Evolutionary conservation across 805 yeast genomes (phyloP).

Genomic region (Metschnikowia borealis): DNA sequence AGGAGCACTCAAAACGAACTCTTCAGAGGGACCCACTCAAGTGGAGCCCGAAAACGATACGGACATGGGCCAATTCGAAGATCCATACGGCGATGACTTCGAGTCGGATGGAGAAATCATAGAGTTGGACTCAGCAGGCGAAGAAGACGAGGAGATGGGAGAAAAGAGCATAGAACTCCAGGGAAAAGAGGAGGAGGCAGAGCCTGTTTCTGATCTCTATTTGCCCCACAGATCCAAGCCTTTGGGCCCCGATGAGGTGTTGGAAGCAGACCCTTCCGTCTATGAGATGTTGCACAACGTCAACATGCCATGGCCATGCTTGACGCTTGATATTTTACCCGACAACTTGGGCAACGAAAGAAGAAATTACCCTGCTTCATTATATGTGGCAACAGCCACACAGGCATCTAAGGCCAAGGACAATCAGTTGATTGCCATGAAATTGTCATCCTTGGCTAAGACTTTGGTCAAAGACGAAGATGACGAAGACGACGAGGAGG

Average conservation of each 20-base stretch:
- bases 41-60: conserved; percentile 37
- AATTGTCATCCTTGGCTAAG: conserved; percentile 74
- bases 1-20: conserved; percentile 33
- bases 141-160: conserved; percentile 43
- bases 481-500: conserved; percentile 69
- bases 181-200: conserved; percentile 19
- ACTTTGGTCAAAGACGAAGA: conserved; percentile 84
- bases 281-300: conserved; percentile 96
- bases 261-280: conserved; percentile 94
- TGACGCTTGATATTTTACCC: conserved; percentile 84
- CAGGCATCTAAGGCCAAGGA: conserved; percentile 87
- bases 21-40: conserved; percentile 38
- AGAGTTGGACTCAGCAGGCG: conserved; percentile 59
- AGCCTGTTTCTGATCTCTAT: conserved; percentile 50
- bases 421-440: conserved; percentile 82
- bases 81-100: conserved; percentile 84
- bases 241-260: conserved; percentile 89
- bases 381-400: conserved; percentile 86
- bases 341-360: conserved; percentile 86
- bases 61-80: conserved; percentile 83
- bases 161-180: conserved; percentile 27
- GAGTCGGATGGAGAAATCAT: conserved; percentile 89
- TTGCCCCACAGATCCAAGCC: conserved; percentile 88
- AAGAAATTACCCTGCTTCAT: conserved; percentile 81
- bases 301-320: conserved; percentile 94